phyloP scores from a whole-genome alignment of 352 stramenopile genomes.

The Phytophthora melonis region DNA sequence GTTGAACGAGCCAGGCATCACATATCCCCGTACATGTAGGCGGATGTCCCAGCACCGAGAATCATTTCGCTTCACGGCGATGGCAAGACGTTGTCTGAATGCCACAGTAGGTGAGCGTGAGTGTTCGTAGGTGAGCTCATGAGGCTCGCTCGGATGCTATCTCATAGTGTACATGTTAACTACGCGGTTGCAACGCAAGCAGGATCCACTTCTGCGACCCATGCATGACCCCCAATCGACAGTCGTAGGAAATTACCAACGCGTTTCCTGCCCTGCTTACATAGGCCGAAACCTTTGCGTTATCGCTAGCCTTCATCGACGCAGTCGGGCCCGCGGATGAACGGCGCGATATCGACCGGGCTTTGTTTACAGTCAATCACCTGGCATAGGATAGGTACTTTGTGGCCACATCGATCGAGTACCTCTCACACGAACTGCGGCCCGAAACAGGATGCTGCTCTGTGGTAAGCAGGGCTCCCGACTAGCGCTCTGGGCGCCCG shows the following conservation, averaged over 20 bases:
- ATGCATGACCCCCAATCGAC: not conserved
- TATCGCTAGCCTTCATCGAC: conserved; percentile 5
- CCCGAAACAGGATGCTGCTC: no score
- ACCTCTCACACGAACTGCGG: no score
- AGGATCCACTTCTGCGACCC: not conserved
- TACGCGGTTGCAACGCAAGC: not conserved
- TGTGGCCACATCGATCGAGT: no score
- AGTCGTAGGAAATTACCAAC: not conserved
- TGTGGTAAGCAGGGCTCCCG: no score
- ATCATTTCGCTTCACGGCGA: conserved; percentile 6
- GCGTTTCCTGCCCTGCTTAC: not conserved
- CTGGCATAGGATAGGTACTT: no score
- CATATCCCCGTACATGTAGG: no score
- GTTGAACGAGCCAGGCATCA: conserved; percentile 3
- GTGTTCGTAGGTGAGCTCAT: no score
- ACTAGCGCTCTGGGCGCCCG: no score
- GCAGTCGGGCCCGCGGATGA: conserved; percentile 20
- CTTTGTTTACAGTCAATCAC: no score
- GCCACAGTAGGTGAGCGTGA: no score
- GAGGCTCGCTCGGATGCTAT: not conserved
- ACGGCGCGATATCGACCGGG: not conserved
- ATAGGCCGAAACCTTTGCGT: no score
- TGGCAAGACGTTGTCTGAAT: not conserved
- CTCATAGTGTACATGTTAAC: not conserved
- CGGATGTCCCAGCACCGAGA: not conserved